phyloP scores from a whole-genome alignment of 345 rosid genomes.

The Brassica carinata region DNA sequence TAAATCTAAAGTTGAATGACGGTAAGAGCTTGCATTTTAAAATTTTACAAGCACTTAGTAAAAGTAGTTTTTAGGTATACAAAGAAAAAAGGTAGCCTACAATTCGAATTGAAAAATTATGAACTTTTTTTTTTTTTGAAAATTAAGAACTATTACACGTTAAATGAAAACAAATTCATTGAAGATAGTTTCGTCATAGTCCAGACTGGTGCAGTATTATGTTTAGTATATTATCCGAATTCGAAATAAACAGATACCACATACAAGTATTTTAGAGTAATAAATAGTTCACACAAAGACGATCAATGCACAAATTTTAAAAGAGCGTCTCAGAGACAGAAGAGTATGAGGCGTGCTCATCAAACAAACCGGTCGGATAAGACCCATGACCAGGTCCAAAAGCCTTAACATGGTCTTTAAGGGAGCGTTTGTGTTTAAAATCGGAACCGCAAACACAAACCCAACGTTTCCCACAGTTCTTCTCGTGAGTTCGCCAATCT shows the following conservation, averaged over 20 bases:
- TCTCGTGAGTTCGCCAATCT: conserved; percentile 93
- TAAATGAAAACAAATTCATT: background rate
- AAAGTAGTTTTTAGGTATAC: background rate
- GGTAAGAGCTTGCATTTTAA: too few relatives aligned
- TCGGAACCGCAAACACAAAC: conserved; percentile 85
- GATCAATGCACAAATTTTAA: background rate
- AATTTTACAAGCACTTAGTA: too few relatives aligned
- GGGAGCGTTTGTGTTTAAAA: conserved; percentile 36
- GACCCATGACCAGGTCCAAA: conserved; percentile 76
- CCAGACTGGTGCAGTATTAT: background rate
- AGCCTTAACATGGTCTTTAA: conserved; percentile 77
- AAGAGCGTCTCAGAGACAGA: conserved; percentile 29
- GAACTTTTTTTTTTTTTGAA: too few relatives aligned
- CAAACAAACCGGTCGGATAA: conserved; percentile 37
- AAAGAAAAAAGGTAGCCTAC: background rate
- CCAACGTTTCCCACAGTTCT: conserved; percentile 94
- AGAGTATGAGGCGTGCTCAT: conserved; percentile 25
- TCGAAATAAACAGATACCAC: background rate
- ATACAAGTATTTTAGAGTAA: background rate
- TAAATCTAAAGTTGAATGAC: too few relatives aligned
- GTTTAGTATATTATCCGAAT: background rate
- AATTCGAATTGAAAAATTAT: background rate
- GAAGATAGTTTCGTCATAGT: background rate
- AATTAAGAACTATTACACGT: background rate
- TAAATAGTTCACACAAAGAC: background rate